phyloP scores from a whole-genome alignment of 1,139 yeast genomes.

The Magnusiomyces clavatus region DNA sequence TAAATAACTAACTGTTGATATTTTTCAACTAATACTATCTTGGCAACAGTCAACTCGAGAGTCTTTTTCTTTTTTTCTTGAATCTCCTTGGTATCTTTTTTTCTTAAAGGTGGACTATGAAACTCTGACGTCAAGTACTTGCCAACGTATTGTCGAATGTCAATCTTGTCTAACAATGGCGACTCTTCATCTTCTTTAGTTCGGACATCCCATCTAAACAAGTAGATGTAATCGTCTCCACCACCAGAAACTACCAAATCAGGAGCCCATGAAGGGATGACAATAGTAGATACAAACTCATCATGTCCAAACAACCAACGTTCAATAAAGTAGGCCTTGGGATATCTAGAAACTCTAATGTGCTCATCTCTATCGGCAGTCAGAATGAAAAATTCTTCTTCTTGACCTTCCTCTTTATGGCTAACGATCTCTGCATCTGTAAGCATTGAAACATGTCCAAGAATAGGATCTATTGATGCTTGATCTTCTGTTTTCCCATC shows the following conservation, averaged over 20 bases:
- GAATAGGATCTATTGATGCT: slow-evolving; percentile 49
- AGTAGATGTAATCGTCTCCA: slow-evolving; percentile 70
- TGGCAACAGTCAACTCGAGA: slow-evolving; percentile 59
- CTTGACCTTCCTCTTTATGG: slow-evolving; percentile 25
- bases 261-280: slow-evolving; percentile 44
- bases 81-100: slow-evolving; percentile 26
- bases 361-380: slow-evolving; percentile 97
- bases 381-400: slow-evolving; percentile 49
- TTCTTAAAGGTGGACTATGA: slow-evolving; percentile 16
- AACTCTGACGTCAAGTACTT: slow-evolving; percentile 17
- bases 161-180: slow-evolving; percentile 41
- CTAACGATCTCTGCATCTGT: slow-evolving; percentile 53
- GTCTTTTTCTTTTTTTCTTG: slow-evolving; percentile 36
- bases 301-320: slow-evolving; percentile 82
- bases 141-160: slow-evolving; percentile 36
- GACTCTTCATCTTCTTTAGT: slow-evolving; percentile 15
- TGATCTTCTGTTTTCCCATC: slow-evolving; percentile 34
- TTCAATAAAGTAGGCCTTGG: slow-evolving; percentile 69
- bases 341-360: slow-evolving; percentile 77
- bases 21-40: slow-evolving; percentile 45
- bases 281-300: slow-evolving; percentile 65
- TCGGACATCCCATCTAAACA: slow-evolving; percentile 64
- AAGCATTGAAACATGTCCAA: slow-evolving; percentile 96
- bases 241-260: slow-evolving; percentile 69
- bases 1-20: slow-evolving; percentile 20